These are phyloP conservation scores for Termitomyces bulborhizus DNA, from an alignment of 768 basidiomycete genomes.

Conservation along the genomic window DNA sequence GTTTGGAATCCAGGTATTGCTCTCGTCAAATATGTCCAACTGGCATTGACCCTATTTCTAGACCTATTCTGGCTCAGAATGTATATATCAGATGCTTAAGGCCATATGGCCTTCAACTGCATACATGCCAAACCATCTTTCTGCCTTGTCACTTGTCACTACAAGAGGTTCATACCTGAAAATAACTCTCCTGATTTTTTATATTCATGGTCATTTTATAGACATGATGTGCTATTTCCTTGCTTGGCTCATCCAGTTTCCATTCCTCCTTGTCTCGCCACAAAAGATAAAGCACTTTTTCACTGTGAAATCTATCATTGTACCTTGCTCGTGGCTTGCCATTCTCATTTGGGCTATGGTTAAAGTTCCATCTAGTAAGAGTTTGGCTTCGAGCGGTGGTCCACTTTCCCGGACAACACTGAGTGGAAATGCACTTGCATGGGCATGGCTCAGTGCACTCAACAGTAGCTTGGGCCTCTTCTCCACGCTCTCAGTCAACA, in stretches of 20 bases:
- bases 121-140: constrained; percentile 57
- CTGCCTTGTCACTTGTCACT: constrained; percentile 54
- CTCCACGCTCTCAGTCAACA: constrained; percentile 69
- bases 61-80: constrained; percentile 63
- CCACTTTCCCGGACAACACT: constrained; percentile 19
- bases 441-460: constrained; percentile 74
- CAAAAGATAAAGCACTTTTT: constrained; percentile 76
- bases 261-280: constrained; percentile 71
- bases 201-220: constrained; percentile 14
- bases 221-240: constrained; percentile 73
- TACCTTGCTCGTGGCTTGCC: constrained; percentile 59
- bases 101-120: constrained; percentile 77
- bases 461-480: constrained; percentile 77
- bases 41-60: constrained; percentile 12
- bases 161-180: constrained; percentile 38
- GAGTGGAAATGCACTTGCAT: constrained; percentile 51
- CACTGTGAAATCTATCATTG: constrained; percentile 58
- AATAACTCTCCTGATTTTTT: background rate
- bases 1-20: constrained; percentile 62
- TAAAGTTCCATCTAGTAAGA: constrained; percentile 54
- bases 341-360: constrained; percentile 80
- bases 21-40: background rate
- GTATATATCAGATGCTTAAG: constrained; percentile 75
- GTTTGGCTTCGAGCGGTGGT: constrained; percentile 49
- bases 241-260: constrained; percentile 74